Percentiles rank a stretch among this genome's conserved stretches.
phyloP scores from a whole-genome alignment of 306 rosid genomes.

The Dalbergia cultrata region DNA sequence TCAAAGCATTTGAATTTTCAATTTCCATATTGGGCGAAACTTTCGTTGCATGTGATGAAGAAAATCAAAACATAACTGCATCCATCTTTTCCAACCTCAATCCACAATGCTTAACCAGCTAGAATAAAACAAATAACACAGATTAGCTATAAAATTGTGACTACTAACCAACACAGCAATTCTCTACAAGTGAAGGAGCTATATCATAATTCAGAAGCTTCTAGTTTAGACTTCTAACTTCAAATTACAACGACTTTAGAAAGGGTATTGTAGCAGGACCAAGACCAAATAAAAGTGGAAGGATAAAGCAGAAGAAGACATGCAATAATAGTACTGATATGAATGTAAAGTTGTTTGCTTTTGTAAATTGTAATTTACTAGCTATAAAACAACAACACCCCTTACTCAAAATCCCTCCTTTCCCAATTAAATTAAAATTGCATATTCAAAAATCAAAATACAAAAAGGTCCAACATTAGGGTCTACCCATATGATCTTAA shows the following conservation, averaged over 20 bases:
- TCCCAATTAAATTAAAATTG: constrained; percentile 5
- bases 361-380: not conserved
- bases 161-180: not conserved
- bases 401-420: not conserved
- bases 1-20: constrained; percentile 59
- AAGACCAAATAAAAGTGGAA: not conserved
- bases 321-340: not conserved
- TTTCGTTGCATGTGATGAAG: constrained; percentile 42
- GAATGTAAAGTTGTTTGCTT: not conserved
- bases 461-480: constrained; percentile 1
- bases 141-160: constrained; percentile 21
- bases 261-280: not conserved
- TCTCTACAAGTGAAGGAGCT: constrained; percentile 8
- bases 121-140: constrained; percentile 25
- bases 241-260: not conserved
- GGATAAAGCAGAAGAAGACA: not conserved
- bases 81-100: constrained; percentile 31
- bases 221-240: not conserved
- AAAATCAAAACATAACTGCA: constrained; percentile 52
- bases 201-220: not conserved
- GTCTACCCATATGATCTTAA: not conserved
- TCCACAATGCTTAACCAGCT: constrained; percentile 44
- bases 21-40: constrained; percentile 65
- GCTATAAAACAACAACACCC: not conserved
- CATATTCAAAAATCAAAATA: constrained; percentile 2